phyloP scores from a whole-genome alignment of 345 rosid genomes.

The Punica granatum region DNA sequence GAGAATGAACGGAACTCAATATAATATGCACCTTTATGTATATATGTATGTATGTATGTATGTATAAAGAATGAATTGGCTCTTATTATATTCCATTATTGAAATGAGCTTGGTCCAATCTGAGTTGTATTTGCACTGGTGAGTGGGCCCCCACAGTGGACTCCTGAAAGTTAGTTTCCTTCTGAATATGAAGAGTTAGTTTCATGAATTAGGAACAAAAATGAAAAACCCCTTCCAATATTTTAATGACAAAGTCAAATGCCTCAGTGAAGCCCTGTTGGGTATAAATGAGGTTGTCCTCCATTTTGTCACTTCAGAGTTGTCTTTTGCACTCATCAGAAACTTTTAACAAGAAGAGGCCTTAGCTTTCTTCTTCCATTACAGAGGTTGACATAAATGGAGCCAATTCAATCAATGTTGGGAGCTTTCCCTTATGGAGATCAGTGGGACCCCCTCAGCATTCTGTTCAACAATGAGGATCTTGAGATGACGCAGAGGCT shows the following conservation, averaged over 20 bases:
- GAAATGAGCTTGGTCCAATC: slow-evolving; percentile 27
- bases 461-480: slow-evolving; percentile 1
- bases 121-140: slow-evolving; percentile 54
- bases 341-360: background rate
- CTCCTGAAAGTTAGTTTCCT: slow-evolving; percentile 22
- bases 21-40: background rate
- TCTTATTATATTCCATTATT: slow-evolving; percentile 16
- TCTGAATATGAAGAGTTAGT: slow-evolving; percentile 16
- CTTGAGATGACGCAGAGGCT: background rate
- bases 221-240: background rate
- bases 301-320: background rate
- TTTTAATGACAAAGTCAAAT: background rate
- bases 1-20: background rate
- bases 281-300: background rate
- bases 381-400: background rate
- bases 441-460: slow-evolving; percentile 1
- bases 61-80: background rate
- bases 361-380: background rate
- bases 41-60: background rate
- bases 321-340: background rate
- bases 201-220: slow-evolving; percentile 25
- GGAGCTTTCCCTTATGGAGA: slow-evolving; percentile 12
- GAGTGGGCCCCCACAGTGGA: slow-evolving; percentile 32
- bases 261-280: background rate
- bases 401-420: slow-evolving; percentile 5